A percentile compares a stretch with the other conserved stretches of the same genome.
These are phyloP conservation scores for Aphanomyces astaci DNA, from an alignment of 352 stramenopile species.

Conservation along the genomic window DNA sequence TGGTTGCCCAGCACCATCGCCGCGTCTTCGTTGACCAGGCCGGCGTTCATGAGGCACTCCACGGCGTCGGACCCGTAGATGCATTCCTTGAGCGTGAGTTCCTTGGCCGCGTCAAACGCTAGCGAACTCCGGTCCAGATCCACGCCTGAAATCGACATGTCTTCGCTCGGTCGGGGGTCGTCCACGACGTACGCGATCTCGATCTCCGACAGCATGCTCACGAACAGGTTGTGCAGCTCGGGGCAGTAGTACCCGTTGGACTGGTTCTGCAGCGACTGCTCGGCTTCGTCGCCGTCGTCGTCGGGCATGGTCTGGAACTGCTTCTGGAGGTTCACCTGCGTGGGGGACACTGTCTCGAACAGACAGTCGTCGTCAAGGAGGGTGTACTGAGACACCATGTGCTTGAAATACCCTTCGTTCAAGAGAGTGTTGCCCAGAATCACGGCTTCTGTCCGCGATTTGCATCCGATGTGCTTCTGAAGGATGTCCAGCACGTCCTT, in stretches of 20 bases:
- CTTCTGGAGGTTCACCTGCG: slow-evolving; percentile 20
- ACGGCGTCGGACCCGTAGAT: slow-evolving; percentile 21
- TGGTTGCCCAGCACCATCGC: slow-evolving; percentile 22
- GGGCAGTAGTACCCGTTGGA: slow-evolving; percentile 23
- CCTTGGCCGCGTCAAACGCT: slow-evolving; percentile 19
- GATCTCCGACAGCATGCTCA: slow-evolving; percentile 22
- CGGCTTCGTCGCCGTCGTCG: slow-evolving; percentile 9
- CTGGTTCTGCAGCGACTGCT: slow-evolving; percentile 29
- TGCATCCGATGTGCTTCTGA: slow-evolving; percentile 21
- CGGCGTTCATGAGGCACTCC: slow-evolving; percentile 18
- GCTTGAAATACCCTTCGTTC: slow-evolving; percentile 25
- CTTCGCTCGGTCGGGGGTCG: slow-evolving; percentile 15
- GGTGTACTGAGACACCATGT: slow-evolving; percentile 24
- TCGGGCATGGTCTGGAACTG: slow-evolving; percentile 17
- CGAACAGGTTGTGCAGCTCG: slow-evolving; percentile 24
- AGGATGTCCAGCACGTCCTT: slow-evolving; percentile 23
- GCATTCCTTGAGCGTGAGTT: slow-evolving; percentile 22
- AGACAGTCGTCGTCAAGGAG: slow-evolving; percentile 22
- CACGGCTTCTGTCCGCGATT: slow-evolving; percentile 16
- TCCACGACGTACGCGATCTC: slow-evolving; percentile 22
- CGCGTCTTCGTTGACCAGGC: slow-evolving; percentile 18
- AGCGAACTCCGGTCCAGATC: slow-evolving; percentile 7
- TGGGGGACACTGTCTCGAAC: slow-evolving; percentile 22
- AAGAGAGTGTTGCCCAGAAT: slow-evolving; percentile 23
- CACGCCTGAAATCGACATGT: slow-evolving; percentile 16